phyloP scores from a whole-genome alignment of 345 rosid species.

The Salix koriyanagi region DNA sequence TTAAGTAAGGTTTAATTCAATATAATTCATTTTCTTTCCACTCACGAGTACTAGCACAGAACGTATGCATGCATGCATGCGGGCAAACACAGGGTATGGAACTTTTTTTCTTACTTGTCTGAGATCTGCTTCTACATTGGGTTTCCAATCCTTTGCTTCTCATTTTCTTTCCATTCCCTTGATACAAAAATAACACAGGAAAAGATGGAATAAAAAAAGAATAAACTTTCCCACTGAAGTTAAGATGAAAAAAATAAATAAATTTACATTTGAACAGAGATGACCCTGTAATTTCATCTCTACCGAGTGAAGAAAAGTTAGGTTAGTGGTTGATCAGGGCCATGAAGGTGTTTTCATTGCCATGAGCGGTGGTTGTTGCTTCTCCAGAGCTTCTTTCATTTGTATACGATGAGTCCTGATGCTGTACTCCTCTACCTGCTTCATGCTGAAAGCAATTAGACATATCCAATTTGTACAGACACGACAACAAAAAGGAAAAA shows the following conservation, averaged over 20 bases:
- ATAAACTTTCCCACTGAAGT: constrained; percentile 15
- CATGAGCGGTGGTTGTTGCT: constrained; percentile 24
- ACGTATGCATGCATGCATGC: too few species aligned
- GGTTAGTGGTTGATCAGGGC: constrained; percentile 24
- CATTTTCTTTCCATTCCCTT: constrained; percentile 17
- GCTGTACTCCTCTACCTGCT: constrained; percentile 29
- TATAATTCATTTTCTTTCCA: too few species aligned
- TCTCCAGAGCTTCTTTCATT: constrained; percentile 45
- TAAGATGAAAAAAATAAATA: constrained; percentile 7
- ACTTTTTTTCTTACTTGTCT: background rate
- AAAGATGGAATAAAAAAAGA: constrained; percentile 3
- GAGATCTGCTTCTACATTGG: constrained; percentile 10
- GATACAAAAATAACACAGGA: constrained; percentile 23
- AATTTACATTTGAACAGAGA: constrained; percentile 34
- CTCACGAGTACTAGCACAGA: too few species aligned
- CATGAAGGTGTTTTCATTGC: constrained; percentile 26
- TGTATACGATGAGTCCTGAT: constrained; percentile 55
- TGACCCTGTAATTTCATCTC: constrained; percentile 9
- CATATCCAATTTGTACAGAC: background rate
- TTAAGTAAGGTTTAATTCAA: too few species aligned
- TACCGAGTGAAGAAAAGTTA: constrained; percentile 29
- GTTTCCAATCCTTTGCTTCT: constrained; percentile 22
- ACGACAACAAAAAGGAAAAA: too few species aligned
- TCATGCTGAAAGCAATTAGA: constrained; percentile 7
- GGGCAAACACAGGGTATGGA: background rate